These are phyloP conservation scores for Fragilaria crotonensis DNA, from an alignment of 108 stramenopile genomes.

Conservation along the genomic window DNA sequence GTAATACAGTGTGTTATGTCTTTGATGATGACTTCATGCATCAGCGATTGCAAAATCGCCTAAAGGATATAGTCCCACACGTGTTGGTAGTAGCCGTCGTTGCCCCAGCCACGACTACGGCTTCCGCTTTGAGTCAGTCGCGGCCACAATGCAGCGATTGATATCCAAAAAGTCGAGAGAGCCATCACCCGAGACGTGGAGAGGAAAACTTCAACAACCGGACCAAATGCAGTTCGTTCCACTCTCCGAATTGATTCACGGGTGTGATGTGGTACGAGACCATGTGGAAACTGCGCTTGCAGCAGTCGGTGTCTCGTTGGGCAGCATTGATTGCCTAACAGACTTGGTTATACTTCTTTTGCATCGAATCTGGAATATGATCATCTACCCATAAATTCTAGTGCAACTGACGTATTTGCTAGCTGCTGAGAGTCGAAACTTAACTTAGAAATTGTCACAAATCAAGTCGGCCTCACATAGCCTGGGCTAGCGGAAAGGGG, in stretches of 20 bases:
- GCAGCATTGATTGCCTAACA: slow-evolving; percentile 21
- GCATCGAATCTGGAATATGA: slow-evolving; percentile 21
- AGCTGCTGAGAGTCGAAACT: no score
- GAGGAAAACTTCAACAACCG: slow-evolving; percentile 16
- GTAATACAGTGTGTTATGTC: neutral
- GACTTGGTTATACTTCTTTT: slow-evolving; percentile 19
- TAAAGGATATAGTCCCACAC: slow-evolving; percentile 40
- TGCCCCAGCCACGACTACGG: slow-evolving; percentile 62
- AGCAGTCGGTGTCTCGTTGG: slow-evolving; percentile 23
- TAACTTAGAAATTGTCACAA: slow-evolving; percentile 52
- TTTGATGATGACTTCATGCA: neutral
- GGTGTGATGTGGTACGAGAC: slow-evolving; percentile 33
- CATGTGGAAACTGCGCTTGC: slow-evolving; percentile 52
- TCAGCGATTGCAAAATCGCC: slow-evolving; percentile 13
- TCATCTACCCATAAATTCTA: slow-evolving; percentile 53
- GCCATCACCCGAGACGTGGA: slow-evolving; percentile 17
- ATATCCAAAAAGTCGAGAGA: slow-evolving; percentile 26
- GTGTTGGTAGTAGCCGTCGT: slow-evolving; percentile 66
- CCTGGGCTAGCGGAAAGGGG: slow-evolving; percentile 55
- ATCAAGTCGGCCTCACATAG: slow-evolving; percentile 64
- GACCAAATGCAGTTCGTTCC: slow-evolving; percentile 37
- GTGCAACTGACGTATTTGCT: no score
- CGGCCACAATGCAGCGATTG: slow-evolving; percentile 44
- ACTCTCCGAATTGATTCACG: slow-evolving; percentile 54
- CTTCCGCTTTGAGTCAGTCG: slow-evolving; percentile 67